These are phyloP conservation scores for Heteromeles arbutifolia DNA, from an alignment of 306 rosid genomes.

Conservation along the genomic window DNA sequence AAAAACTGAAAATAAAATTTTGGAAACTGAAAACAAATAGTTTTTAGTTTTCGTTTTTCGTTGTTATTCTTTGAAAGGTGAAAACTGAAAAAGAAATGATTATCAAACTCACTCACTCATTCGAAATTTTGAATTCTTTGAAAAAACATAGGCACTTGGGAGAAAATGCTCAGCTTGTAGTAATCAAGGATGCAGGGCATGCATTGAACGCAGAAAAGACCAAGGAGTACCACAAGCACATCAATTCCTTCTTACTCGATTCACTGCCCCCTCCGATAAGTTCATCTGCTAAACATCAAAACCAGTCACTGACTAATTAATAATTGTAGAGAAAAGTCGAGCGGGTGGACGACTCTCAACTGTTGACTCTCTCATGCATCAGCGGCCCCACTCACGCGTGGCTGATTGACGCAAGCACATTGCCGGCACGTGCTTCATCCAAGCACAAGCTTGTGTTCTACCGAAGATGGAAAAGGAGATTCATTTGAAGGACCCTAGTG, in stretches of 20 bases:
- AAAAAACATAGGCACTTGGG: conserved; percentile 54
- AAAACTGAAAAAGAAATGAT: too few relatives aligned
- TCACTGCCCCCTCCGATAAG: conserved; percentile 10
- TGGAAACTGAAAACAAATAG: too few relatives aligned
- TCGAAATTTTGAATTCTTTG: not conserved
- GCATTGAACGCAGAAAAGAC: conserved; percentile 52
- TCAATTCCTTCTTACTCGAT: conserved; percentile 49
- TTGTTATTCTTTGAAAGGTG: too few relatives aligned
- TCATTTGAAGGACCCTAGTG: not conserved
- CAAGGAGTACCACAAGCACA: conserved; percentile 44
- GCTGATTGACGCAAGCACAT: not conserved
- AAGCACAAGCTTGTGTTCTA: not conserved
- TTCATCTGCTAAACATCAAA: conserved; percentile 8
- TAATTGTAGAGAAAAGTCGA: not conserved
- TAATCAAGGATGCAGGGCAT: conserved; percentile 69
- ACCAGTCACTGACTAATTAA: not conserved
- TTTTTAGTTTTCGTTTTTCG: too few relatives aligned
- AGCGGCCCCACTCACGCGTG: not conserved
- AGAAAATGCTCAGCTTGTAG: conserved; percentile 53
- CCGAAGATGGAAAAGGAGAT: not conserved
- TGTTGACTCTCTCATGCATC: not conserved
- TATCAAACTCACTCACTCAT: not conserved
- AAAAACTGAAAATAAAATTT: too few relatives aligned
- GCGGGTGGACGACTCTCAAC: not conserved
- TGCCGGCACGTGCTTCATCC: not conserved